phyloP scores from a whole-genome alignment of 2,329 filamentous ascomycete species.

The Dichotomopilus funicola region DNA sequence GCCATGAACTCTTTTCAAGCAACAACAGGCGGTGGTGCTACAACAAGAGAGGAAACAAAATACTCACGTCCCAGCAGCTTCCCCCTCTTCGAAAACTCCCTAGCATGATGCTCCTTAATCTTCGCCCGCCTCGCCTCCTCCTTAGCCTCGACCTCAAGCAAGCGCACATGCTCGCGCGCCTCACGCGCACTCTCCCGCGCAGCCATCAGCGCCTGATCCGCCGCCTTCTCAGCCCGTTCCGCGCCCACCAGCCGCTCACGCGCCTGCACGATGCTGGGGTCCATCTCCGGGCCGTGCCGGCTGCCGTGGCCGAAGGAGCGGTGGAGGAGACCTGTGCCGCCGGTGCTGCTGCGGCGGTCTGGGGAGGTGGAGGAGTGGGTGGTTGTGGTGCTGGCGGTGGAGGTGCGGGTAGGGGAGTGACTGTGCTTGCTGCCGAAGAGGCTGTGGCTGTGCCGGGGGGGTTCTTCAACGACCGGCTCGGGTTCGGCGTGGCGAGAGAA shows the following conservation, averaged over 20 bases:
- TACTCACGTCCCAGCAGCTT: constrained; percentile 61
- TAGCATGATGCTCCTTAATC: constrained; percentile 62
- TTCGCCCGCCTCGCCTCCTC: constrained; percentile 59
- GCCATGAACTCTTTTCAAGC: neutral
- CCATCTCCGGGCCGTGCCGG: constrained; percentile 37
- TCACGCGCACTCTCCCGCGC: constrained; percentile 50
- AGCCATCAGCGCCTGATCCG: constrained; percentile 57
- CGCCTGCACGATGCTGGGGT: constrained; percentile 56
- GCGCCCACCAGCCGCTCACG: constrained; percentile 56
- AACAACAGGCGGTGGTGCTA: neutral
- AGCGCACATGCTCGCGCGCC: constrained; percentile 56
- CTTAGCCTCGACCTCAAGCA: constrained; percentile 57
- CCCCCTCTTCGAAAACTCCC: constrained; percentile 60
- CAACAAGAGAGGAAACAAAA: too few species aligned
- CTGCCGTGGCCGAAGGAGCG: constrained; percentile 40
- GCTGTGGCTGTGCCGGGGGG: constrained; percentile 19
- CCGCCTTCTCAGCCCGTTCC: constrained; percentile 58
- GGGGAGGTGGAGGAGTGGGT: constrained; percentile 21
- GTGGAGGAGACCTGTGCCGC: constrained; percentile 35
- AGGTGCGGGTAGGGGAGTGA: constrained; percentile 25
- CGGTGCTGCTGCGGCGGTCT: constrained; percentile 17
- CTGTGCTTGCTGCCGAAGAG: constrained; percentile 9
- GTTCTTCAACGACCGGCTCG: constrained; percentile 17
- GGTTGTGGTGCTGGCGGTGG: constrained; percentile 18
- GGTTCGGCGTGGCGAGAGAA: constrained; percentile 29